phyloP scores from a whole-genome alignment of 331 rosid species.

The Pyrus hybrid region DNA sequence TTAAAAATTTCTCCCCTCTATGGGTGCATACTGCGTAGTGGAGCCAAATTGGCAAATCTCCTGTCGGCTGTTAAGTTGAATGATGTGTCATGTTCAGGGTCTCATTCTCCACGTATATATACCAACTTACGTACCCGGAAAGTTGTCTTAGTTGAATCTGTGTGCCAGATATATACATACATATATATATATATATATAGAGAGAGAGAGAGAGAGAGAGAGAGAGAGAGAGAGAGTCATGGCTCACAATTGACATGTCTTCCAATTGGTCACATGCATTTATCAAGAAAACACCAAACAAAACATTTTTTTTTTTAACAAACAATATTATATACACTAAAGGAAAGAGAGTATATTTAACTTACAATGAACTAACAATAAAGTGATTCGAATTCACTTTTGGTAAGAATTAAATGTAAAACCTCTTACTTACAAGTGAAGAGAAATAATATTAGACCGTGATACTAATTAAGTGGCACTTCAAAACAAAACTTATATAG shows the following conservation, averaged over 20 bases:
- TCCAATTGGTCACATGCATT: not conserved
- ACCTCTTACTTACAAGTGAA: too few relatives aligned
- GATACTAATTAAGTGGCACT: accelerated
- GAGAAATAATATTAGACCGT: accelerated
- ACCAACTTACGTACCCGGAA: not conserved
- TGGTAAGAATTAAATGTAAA: too few relatives aligned
- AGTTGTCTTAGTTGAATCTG: not conserved
- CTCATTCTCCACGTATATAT: not conserved
- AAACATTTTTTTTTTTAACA: too few relatives aligned
- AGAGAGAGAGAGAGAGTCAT: not conserved
- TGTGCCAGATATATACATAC: not conserved
- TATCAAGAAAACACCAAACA: not conserved
- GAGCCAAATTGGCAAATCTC: not conserved
- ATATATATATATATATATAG: not conserved
- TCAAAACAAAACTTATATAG: too few relatives aligned
- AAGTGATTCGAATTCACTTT: accelerated
- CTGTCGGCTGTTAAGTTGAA: constrained; percentile 1
- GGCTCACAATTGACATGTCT: not conserved
- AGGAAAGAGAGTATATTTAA: accelerated
- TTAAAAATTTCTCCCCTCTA: too few relatives aligned
- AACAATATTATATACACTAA: too few relatives aligned
- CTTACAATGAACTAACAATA: too few relatives aligned
- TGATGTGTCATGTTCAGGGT: constrained; percentile 12
- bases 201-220: too few relatives aligned
- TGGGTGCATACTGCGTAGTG: not conserved